phyloP scores from a whole-genome alignment of 164 flowering plant species.

The Kingdonia uniflora region DNA sequence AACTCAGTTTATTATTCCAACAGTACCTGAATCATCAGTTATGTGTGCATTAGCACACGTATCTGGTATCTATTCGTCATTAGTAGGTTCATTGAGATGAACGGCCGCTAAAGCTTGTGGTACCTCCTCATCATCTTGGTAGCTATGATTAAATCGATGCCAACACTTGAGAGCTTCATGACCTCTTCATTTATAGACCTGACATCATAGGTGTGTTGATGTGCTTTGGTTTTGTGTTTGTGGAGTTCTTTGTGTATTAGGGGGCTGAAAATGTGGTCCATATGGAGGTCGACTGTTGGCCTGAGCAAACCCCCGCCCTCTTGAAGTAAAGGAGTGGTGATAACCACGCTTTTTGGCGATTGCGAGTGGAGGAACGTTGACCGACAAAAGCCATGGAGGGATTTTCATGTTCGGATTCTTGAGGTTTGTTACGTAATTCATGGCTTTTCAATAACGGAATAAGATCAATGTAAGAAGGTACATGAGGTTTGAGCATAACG shows the following conservation, averaged over 20 bases:
- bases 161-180: slow-evolving; percentile 1
- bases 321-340: background rate
- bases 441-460: slow-evolving; percentile 3
- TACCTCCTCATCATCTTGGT: background rate
- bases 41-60: no score
- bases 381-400: no score
- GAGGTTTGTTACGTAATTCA: background rate
- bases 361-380: background rate
- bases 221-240: background rate
- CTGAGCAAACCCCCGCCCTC: background rate
- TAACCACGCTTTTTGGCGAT: background rate
- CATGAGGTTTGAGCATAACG: background rate
- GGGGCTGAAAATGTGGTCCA: background rate
- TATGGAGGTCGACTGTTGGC: background rate
- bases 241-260: background rate
- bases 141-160: background rate
- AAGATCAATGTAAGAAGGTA: background rate
- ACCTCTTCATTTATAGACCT: background rate
- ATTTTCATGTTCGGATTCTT: background rate
- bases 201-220: background rate
- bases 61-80: background rate
- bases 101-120: background rate
- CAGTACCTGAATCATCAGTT: no score
- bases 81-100: background rate
- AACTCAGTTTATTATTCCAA: no score